Evolutionary conservation across 106 monocot species (phyloP), one percentile per base, ranked within the genome.

Genomic region (Dioscorea dumetorum): DNA sequence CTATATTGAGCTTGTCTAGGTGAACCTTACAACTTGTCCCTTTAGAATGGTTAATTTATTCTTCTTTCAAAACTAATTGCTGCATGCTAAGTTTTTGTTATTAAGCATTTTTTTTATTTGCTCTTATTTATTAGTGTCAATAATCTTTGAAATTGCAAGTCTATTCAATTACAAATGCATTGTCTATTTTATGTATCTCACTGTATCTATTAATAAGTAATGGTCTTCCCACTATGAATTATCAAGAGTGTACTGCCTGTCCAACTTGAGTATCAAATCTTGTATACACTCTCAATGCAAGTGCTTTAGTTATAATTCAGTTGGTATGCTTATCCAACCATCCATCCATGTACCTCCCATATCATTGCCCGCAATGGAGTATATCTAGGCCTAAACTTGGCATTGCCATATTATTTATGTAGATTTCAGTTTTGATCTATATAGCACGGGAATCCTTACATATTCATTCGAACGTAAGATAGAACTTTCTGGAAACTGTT

Each of bases 1-100:
- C 24, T 99, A 87, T 51, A 93, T 99, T 60, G 93, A 92, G 74
- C 87, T 97, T 74, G 97, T 92, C 72, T 97, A 91, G 88, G 88
- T 82, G 72, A 73, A 49, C 12, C 10, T n/a, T 24, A 22, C 28
- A 50, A 12, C 19, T 11, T 12, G 49, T 41, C 41, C 10, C 41
- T 41, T 41, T 41, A 2, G 41, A 54, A 56, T 28, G 54, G 19
- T 54, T 16, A 13, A 54, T 54, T 15, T 54, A 5, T 15, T 0
- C 54, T 54, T 54, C 19, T 5, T 8, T 54, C 19, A 19, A 54
- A 54, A 54, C 15, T 54, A 18, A 19, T 54, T 54, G 54, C 18
- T 54, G 15, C 54, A 54, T 54, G 54, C 19, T 54, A 54, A 16
- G 1, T 54, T 2, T 54, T 54, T 18, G 2, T 54, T 0, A 54